A percentile compares a stretch with the other conserved stretches of the same genome.
Conservation (phyloP, 768 basidiomycete genomes). For the Melanogaster broomeanus region DNA sequence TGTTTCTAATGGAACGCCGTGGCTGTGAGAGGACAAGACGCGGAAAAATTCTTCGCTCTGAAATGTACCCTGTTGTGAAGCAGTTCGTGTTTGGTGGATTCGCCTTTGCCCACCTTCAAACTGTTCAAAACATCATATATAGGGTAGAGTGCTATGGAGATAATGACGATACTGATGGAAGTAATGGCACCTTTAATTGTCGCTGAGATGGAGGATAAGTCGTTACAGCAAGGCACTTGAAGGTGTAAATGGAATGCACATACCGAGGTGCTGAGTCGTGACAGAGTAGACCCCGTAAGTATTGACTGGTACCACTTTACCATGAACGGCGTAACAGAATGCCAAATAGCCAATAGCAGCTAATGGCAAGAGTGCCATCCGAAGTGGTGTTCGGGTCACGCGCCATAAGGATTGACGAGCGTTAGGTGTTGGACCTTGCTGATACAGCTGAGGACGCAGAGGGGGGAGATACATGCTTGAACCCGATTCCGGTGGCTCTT, state of each 20-base stretch:
- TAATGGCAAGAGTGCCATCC: slow-evolving; percentile 25
- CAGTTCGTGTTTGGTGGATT: not conserved
- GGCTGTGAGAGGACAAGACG: slow-evolving; percentile 5
- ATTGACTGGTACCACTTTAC: slow-evolving; percentile 24
- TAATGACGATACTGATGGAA: slow-evolving; percentile 28
- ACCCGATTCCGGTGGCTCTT: not conserved
- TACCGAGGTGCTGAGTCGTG: slow-evolving; percentile 22
- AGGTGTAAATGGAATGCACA: not conserved
- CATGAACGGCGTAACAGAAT: slow-evolving; percentile 30
- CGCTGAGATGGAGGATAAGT: slow-evolving; percentile 10
- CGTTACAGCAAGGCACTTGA: not conserved
- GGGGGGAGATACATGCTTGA: slow-evolving; percentile 10
- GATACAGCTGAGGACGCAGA: slow-evolving; percentile 1
- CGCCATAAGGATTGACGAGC: slow-evolving; percentile 8
- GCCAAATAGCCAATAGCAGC: slow-evolving; percentile 28
- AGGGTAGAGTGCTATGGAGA: slow-evolving; percentile 29
- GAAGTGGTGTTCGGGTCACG: slow-evolving; percentile 1
- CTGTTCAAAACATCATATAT: slow-evolving; percentile 16
- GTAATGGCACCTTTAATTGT: slow-evolving; percentile 30
- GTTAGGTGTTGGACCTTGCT: not conserved
- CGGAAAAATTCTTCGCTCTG: slow-evolving; percentile 34
- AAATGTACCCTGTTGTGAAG: no score
- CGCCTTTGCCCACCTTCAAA: slow-evolving; percentile 13
- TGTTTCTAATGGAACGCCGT: slow-evolving; percentile 24
- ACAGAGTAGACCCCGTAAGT: slow-evolving; percentile 21